A percentile compares a stretch with the other conserved stretches of the same genome.
These are phyloP conservation scores for Melanopsichium pennsylvanicum DNA, from an alignment of 1,284 basidiomycete genomes.

Conservation along the genomic window DNA sequence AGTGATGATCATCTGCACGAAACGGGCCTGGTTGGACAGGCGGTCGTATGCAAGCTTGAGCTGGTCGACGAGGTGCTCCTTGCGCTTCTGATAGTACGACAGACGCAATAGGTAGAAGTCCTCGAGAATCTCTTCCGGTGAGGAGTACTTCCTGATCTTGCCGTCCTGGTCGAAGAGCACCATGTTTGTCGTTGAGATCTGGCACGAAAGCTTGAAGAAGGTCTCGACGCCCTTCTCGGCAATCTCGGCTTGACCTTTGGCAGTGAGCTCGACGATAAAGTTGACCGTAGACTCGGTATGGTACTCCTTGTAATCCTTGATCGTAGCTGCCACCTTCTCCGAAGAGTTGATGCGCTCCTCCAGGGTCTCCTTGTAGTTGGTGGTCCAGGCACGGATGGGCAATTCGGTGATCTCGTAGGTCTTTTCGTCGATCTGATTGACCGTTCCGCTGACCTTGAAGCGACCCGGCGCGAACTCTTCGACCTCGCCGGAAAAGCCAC, in stretches of 20 bases:
- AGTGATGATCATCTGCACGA: conserved; percentile 93
- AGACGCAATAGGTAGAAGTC: conserved; percentile 92
- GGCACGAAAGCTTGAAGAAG: conserved; percentile 86
- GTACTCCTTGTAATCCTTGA: conserved; percentile 69
- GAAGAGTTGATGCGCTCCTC: conserved; percentile 73
- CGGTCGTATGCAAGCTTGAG: conserved; percentile 84
- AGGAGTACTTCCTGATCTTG: conserved; percentile 92
- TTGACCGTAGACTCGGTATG: conserved; percentile 90
- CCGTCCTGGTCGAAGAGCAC: conserved; percentile 96
- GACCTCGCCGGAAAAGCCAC: conserved; percentile 87
- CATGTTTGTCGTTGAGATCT: conserved; percentile 93
- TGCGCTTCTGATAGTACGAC: conserved; percentile 85
- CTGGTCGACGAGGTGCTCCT: conserved; percentile 81
- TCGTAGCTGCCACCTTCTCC: conserved; percentile 73
- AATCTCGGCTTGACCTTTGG: conserved; percentile 83
- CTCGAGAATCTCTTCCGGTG: conserved; percentile 88
- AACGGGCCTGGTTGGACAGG: conserved; percentile 93
- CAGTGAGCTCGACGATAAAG: conserved; percentile 83
- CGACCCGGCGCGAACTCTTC: conserved; percentile 82
- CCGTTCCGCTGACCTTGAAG: conserved; percentile 83
- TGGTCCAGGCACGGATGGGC: conserved; percentile 94
- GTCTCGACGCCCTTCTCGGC: conserved; percentile 87
- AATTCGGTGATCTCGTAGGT: conserved; percentile 95
- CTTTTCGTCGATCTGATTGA: conserved; percentile 80
- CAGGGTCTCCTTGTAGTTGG: conserved; percentile 87